Conservation (phyloP, 345 rosid genomes). For the Sisymbrium altissimum region DNA sequence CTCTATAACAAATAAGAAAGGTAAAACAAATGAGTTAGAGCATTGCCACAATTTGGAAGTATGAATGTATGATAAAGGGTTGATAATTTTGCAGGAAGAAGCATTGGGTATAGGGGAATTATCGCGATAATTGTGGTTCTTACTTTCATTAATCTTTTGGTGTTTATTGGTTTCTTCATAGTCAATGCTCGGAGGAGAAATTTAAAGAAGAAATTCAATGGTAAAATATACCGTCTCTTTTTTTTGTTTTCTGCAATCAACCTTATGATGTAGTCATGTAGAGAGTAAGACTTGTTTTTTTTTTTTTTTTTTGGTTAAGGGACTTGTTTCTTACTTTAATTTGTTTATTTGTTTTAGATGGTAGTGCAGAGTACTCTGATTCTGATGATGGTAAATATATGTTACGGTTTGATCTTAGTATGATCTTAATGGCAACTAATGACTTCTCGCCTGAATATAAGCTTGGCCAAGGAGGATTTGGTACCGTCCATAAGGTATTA, state of each 20-base stretch:
- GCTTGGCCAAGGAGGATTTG: slow-evolving; percentile 47
- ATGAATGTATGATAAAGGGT: not conserved
- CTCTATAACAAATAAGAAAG: slow-evolving; percentile 1
- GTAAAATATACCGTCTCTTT: too few species aligned
- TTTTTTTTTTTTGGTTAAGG: too few species aligned
- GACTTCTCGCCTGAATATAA: slow-evolving; percentile 29
- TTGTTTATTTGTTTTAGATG: not conserved
- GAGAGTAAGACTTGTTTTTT: too few species aligned
- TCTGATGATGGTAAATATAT: slow-evolving; percentile 14
- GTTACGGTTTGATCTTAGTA: slow-evolving; percentile 15
- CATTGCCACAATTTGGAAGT: not conserved
- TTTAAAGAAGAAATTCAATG: not conserved
- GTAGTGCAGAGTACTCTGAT: slow-evolving; percentile 8
- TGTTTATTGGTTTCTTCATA: not conserved
- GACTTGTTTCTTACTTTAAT: too few species aligned
- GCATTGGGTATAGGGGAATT: not conserved
- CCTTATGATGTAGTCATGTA: not conserved
- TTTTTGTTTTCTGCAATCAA: not conserved
- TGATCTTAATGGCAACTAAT: slow-evolving; percentile 5
- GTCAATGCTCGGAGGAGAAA: not conserved
- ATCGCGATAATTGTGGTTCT: slow-evolving; percentile 7
- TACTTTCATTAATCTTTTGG: not conserved
- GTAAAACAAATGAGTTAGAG: not conserved
- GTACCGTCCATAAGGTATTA: slow-evolving; percentile 38
- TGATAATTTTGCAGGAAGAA: not conserved